Evolutionary conservation across 768 basidiomycete species (phyloP).

Genomic region (Amanita muscaria): DNA sequence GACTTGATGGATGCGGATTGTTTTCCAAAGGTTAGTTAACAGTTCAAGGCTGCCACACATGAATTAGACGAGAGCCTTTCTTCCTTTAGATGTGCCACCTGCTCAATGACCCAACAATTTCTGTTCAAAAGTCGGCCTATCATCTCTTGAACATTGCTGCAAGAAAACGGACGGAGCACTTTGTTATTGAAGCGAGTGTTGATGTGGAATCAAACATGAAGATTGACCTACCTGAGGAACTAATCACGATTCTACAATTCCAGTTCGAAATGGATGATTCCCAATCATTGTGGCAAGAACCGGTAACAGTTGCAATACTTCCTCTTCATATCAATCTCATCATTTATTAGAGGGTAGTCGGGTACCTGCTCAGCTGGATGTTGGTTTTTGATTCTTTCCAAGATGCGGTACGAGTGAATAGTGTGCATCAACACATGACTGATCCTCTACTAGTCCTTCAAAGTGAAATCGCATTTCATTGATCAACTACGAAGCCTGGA

Average conservation of each 20-base stretch:
- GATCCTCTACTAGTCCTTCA: slow-evolving; percentile 55
- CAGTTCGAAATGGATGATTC: slow-evolving; percentile 31
- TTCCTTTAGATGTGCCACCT: slow-evolving; percentile 67
- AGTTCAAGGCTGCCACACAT: background rate
- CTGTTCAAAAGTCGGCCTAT: slow-evolving; percentile 75
- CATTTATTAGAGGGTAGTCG: slow-evolving; percentile 37
- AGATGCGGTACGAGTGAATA: slow-evolving; percentile 55
- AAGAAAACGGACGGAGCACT: slow-evolving; percentile 64
- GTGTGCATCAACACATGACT: slow-evolving; percentile 1
- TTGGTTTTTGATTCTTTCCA: slow-evolving; percentile 77
- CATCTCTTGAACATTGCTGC: slow-evolving; percentile 63
- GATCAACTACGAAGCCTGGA: slow-evolving; percentile 72
- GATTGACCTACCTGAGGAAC: slow-evolving; percentile 54
- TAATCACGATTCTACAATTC: slow-evolving; percentile 54
- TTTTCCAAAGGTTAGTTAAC: slow-evolving; percentile 45
- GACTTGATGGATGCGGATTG: slow-evolving; percentile 56
- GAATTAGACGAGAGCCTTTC: background rate
- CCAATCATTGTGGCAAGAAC: slow-evolving; percentile 27
- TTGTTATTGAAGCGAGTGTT: slow-evolving; percentile 83
- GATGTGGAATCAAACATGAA: slow-evolving; percentile 51
- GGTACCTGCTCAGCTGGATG: slow-evolving; percentile 84
- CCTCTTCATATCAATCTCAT: background rate
- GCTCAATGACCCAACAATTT: slow-evolving; percentile 49
- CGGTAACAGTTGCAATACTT: slow-evolving; percentile 17
- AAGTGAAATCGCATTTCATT: slow-evolving; percentile 77